These are phyloP conservation scores for Rhizopus delemar DNA, from an alignment of 371 early-diverging fungal genomes.

Conservation along the genomic window DNA sequence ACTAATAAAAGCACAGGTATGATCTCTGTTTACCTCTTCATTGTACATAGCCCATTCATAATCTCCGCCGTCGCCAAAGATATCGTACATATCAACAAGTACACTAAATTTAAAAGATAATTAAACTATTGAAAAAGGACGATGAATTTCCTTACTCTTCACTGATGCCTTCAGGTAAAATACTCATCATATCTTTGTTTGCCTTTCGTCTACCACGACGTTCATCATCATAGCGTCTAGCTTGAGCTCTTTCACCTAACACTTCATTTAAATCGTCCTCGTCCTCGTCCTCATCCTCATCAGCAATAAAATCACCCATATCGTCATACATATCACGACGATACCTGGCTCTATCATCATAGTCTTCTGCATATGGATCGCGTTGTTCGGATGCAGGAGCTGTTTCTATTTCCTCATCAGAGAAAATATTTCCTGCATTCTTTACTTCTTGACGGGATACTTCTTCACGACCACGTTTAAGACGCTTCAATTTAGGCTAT, in stretches of 20 bases:
- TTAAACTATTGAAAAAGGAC: no score
- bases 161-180: constrained; percentile 45
- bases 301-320: constrained; percentile 71
- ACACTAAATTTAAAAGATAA: constrained; percentile 44
- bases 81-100: constrained; percentile 82
- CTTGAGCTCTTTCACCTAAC: constrained; percentile 61
- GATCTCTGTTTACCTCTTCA: constrained; percentile 29
- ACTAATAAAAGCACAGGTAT: no score
- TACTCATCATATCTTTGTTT: constrained; percentile 45
- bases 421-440: constrained; percentile 57
- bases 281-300: constrained; percentile 55
- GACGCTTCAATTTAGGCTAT: constrained; percentile 66
- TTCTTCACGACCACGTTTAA: constrained; percentile 69
- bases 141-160: constrained; percentile 36
- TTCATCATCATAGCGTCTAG: constrained; percentile 32
- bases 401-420: constrained; percentile 42
- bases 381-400: constrained; percentile 23
- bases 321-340: constrained; percentile 57
- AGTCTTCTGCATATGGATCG: constrained; percentile 55
- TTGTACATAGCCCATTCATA: constrained; percentile 81
- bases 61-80: constrained; percentile 91
- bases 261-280: constrained; percentile 62
- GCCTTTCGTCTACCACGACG: constrained; percentile 39
- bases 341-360: constrained; percentile 39
- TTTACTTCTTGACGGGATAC: constrained; percentile 37